Base-by-base conservation (phyloP, 2,329 filamentous ascomycete species). In the Chaetomium sp. region DNA sequence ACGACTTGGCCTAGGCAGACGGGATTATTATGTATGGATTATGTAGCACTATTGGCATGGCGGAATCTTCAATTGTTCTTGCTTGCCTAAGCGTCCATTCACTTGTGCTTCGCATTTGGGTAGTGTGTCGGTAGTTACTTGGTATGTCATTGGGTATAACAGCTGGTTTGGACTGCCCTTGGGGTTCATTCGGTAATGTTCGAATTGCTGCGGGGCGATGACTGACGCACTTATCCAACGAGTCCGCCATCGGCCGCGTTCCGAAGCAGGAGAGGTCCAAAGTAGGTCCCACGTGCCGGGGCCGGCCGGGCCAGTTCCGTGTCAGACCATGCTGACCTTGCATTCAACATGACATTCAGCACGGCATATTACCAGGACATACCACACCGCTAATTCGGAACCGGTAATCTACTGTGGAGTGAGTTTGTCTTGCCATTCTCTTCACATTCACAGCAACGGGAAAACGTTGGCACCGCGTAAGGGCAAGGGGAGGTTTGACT, bases 401-500 rank as follows among this genome's bases (percentile, higher is more conserved):
- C n/a, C n/a, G n/a, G n/a, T n/a, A n/a, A n/a, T n/a, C n/a, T n/a
- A n/a, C n/a, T n/a, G n/a, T n/a, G n/a, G n/a, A n/a, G n/a, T n/a
- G n/a, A n/a, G n/a, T n/a, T n/a, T n/a, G n/a, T n/a, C n/a, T n/a
- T n/a, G n/a, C n/a, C n/a, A n/a, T n/a, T n/a, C n/a, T n/a, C n/a
- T n/a, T n/a, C n/a, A n/a, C n/a, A n/a, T n/a, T n/a, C n/a, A n/a
- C n/a, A n/a, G n/a, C n/a, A n/a, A n/a, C n/a, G n/a, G n/a, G n/a
- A n/a, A n/a, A 12, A 12, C 21, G 29, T 62, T 62, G 60, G 60
- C 60, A 62, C 56, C 56, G 51, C 51, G 51, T 50, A 62, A 61
- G n/a, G 10, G 13, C 13, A 25, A 23, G 23, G 8, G 25, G 27
- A 29, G 27, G 27, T n/a, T n/a, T 29, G 27, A 29, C 27, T 29